Conservation (phyloP, 129 eudicot genomes). For the Flaveria brownii region DNA sequence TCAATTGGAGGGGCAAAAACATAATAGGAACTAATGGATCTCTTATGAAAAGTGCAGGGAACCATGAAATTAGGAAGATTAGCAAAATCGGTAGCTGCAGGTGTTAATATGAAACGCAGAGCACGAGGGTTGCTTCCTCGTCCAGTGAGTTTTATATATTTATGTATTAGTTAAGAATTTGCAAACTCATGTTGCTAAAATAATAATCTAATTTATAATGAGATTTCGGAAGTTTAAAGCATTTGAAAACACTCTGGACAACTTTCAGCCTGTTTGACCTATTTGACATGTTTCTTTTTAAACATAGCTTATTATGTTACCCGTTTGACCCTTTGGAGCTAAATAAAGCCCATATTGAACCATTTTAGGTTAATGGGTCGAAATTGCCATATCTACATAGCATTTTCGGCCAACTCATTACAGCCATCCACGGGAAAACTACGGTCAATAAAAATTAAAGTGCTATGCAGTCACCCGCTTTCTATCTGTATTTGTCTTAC, state of each 20-base stretch:
- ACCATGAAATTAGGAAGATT: conserved; percentile 81
- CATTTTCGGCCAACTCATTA: conserved; percentile 11
- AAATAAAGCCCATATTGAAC: neutral
- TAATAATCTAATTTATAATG: neutral
- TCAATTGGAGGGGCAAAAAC: neutral
- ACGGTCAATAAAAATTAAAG: neutral
- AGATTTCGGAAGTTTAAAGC: neutral
- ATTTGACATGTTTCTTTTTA: neutral
- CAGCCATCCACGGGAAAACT: neutral
- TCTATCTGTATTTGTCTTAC: neutral
- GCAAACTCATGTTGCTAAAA: neutral
- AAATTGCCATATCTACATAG: conserved; percentile 4
- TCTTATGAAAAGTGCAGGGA: conserved; percentile 56
- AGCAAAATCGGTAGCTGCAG: conserved; percentile 82
- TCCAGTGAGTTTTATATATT: conserved; percentile 49
- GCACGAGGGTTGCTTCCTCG: conserved; percentile 96
- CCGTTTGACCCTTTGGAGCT: neutral
- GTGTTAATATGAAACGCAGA: conserved; percentile 75
- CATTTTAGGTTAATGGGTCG: neutral
- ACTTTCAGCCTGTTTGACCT: neutral
- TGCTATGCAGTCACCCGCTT: neutral
- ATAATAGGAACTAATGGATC: conserved; percentile 3
- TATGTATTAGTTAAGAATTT: neutral
- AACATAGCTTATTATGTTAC: neutral
- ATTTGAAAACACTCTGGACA: neutral